Conservation (phyloP, 2,329 filamentous ascomycete species). For the Thelonectria olida region DNA sequence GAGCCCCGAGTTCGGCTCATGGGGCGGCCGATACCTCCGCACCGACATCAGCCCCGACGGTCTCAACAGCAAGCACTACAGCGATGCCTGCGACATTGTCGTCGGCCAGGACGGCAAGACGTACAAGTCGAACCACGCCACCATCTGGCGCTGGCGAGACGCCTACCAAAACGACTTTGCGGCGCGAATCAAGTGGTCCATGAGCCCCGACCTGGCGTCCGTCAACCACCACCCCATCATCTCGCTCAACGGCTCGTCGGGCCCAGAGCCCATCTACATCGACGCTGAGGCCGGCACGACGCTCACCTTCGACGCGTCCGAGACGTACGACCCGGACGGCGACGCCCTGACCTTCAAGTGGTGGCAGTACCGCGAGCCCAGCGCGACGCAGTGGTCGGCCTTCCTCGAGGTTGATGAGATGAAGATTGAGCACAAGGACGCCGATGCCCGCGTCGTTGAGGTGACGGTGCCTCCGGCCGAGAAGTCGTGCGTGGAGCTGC, state of each 20-base stretch:
- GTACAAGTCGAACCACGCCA: constrained; percentile 43
- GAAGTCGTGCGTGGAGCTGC: constrained; percentile 48
- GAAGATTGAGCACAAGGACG: constrained; percentile 31
- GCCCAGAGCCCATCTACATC: constrained; percentile 49
- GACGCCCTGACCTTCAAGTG: constrained; percentile 56
- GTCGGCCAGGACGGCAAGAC: constrained; percentile 39
- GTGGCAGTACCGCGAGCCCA: constrained; percentile 57
- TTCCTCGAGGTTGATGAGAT: constrained; percentile 47
- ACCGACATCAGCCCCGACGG: constrained; percentile 41
- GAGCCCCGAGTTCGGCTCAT: constrained; percentile 56
- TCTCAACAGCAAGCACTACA: constrained; percentile 38
- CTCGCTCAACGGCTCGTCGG: constrained; percentile 52
- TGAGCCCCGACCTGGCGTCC: constrained; percentile 37
- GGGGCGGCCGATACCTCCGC: constrained; percentile 57
- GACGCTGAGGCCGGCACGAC: constrained; percentile 50
- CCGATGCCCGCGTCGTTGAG: constrained; percentile 41
- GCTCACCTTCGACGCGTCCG: constrained; percentile 54
- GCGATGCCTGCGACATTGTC: constrained; percentile 42
- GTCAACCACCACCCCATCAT: constrained; percentile 58
- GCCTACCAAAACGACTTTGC: constrained; percentile 54
- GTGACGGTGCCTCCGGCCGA: constrained; percentile 52
- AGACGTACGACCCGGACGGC: constrained; percentile 57
- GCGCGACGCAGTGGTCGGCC: constrained; percentile 51
- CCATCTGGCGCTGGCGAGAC: constrained; percentile 53
- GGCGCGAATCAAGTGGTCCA: constrained; percentile 51